These are phyloP conservation scores for Plasmopara muralis DNA, from an alignment of 352 stramenopile species.

Conservation along the genomic window DNA sequence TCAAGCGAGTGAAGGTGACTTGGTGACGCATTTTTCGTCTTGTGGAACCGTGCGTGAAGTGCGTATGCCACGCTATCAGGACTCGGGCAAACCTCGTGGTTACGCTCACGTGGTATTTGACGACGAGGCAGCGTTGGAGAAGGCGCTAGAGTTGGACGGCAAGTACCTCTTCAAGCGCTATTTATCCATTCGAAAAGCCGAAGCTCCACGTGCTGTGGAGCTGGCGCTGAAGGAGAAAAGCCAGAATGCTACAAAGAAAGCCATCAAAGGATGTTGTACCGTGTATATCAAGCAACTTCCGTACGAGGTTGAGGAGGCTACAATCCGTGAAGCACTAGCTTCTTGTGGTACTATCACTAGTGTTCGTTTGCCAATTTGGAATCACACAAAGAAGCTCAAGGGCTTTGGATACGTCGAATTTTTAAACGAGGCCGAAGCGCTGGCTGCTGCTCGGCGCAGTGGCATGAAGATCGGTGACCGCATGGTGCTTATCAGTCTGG, in stretches of 20 bases:
- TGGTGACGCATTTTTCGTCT: slow-evolving; percentile 86
- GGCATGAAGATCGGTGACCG: slow-evolving; percentile 85
- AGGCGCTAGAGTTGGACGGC: slow-evolving; percentile 83
- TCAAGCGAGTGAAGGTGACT: slow-evolving; percentile 81
- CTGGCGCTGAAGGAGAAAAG: slow-evolving; percentile 64
- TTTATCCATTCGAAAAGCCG: slow-evolving; percentile 79
- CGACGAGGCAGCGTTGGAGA: slow-evolving; percentile 49
- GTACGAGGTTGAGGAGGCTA: slow-evolving; percentile 86
- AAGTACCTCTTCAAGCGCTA: slow-evolving; percentile 88
- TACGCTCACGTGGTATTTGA: slow-evolving; percentile 93
- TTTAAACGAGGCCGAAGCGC: slow-evolving; percentile 63
- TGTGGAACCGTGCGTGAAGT: slow-evolving; percentile 89
- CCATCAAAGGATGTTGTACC: slow-evolving; percentile 81
- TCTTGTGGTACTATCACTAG: slow-evolving; percentile 87
- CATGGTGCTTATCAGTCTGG: slow-evolving; percentile 90
- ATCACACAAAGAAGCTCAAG: slow-evolving; percentile 92
- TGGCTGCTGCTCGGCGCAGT: slow-evolving; percentile 61
- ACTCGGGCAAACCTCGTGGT: slow-evolving; percentile 86
- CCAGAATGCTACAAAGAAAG: slow-evolving; percentile 57
- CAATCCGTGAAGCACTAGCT: slow-evolving; percentile 78
- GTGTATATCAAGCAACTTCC: slow-evolving; percentile 94
- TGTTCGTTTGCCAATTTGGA: slow-evolving; percentile 90
- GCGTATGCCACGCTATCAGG: slow-evolving; percentile 90
- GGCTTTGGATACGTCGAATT: slow-evolving; percentile 95
- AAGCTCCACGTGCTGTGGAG: slow-evolving; percentile 68